A percentile compares a stretch with the other conserved stretches of the same genome.
Evolutionary conservation across 495 filamentous ascomycete species (phyloP).

Genomic region (Corynascus novoguineensis): DNA sequence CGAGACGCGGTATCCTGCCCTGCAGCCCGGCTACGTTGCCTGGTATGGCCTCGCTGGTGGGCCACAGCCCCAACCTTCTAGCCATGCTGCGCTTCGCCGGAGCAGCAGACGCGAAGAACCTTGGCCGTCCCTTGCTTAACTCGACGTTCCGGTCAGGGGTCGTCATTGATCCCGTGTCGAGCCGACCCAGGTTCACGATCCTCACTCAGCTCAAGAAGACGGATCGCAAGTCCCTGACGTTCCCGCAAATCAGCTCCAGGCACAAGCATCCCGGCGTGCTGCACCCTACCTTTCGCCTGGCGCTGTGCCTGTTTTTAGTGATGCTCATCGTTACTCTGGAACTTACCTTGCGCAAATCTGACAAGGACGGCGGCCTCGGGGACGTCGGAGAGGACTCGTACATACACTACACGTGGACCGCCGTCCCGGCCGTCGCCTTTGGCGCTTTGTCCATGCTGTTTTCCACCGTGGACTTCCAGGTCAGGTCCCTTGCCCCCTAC

Average conservation of each 20-base stretch:
- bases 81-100: not conserved
- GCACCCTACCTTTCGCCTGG: not conserved
- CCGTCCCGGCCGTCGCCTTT: constrained; percentile 12
- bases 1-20: not conserved
- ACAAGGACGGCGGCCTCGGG: constrained; percentile 9
- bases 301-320: not conserved
- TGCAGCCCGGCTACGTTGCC: not conserved
- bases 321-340: constrained; percentile 12
- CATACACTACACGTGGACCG: constrained; percentile 20
- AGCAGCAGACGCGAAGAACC: not conserved
- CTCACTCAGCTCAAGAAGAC: not conserved
- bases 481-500: constrained; percentile 11
- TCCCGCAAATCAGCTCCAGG: not conserved
- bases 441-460: constrained; percentile 2
- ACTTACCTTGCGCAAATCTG: constrained; percentile 11
- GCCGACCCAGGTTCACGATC: not conserved
- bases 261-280: not conserved
- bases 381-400: constrained; percentile 8
- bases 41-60: not conserved
- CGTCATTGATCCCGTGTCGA: not conserved
- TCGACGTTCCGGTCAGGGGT: not conserved
- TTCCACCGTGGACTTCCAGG: constrained; percentile 12
- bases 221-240: not conserved
- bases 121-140: not conserved
- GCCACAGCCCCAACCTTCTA: not conserved